Evolutionary conservation across 768 basidiomycete genomes (phyloP).

Genomic region (Leccinum uliginosum): DNA sequence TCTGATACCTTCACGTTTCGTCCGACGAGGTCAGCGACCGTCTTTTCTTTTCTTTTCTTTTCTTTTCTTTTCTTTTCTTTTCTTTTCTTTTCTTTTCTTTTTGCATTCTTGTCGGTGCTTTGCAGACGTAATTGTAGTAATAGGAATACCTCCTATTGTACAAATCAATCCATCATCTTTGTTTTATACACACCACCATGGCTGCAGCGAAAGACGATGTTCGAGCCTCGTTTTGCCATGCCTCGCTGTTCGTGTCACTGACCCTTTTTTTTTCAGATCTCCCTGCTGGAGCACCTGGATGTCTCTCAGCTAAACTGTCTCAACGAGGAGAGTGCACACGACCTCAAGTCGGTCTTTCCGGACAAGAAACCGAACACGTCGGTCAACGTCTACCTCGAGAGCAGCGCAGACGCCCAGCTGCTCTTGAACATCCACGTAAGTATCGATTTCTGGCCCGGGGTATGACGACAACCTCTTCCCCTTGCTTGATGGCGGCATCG

Average conservation of each 20-base stretch:
- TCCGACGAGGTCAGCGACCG: conserved; percentile 6
- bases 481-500: no score
- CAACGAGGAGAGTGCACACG: conserved; percentile 55
- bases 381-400: conserved; percentile 46
- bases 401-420: conserved; percentile 72
- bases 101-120: conserved; percentile 16
- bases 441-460: neutral
- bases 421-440: conserved; percentile 63
- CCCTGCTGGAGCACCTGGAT: conserved; percentile 58
- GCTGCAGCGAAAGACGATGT: conserved; percentile 28
- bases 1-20: conserved; percentile 14
- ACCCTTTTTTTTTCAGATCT: conserved; percentile 34
- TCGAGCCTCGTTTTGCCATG: conserved; percentile 9
- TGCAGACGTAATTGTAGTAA: conserved; percentile 2
- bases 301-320: conserved; percentile 60
- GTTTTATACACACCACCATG: conserved; percentile 13
- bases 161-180: neutral
- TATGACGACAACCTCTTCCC: no score
- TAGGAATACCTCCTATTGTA: conserved; percentile 15
- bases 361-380: conserved; percentile 42
- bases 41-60: neutral
- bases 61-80: neutral
- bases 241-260: neutral
- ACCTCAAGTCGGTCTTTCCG: conserved; percentile 48
- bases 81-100: neutral